phyloP scores from a whole-genome alignment of 2,329 filamentous ascomycete genomes.

The Colletotrichum truncatum region DNA sequence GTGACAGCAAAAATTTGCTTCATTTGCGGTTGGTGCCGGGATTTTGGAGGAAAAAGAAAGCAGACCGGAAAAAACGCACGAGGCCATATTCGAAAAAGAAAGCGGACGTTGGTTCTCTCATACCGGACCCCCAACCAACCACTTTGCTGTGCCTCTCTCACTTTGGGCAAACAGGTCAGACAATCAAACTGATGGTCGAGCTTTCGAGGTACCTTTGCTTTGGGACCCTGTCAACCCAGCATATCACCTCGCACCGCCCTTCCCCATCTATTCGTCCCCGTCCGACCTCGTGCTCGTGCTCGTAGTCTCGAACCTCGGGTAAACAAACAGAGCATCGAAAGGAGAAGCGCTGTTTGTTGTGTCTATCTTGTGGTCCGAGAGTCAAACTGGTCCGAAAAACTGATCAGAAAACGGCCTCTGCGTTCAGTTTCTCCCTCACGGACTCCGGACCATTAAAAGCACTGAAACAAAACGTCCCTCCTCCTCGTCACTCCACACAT shows the following conservation, averaged over 20 bases:
- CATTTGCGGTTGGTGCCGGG: neutral
- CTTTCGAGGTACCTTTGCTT: neutral
- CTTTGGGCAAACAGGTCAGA: neutral
- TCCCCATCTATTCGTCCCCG: neutral
- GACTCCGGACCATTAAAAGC: conserved; percentile 3
- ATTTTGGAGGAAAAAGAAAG: conserved; percentile 1
- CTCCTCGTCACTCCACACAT: too few species aligned
- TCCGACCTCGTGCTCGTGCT: neutral
- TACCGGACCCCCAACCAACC: neutral
- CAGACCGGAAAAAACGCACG: neutral
- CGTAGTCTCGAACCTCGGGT: neutral
- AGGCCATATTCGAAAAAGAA: neutral
- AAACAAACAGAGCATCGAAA: neutral
- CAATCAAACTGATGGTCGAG: neutral
- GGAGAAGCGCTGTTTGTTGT: neutral
- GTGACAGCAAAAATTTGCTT: conserved; percentile 1
- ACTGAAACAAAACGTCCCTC: conserved; percentile 25
- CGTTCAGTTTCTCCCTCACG: conserved; percentile 1
- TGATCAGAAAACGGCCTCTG: neutral
- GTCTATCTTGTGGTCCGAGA: too few species aligned
- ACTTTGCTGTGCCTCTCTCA: neutral
- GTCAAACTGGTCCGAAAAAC: neutral
- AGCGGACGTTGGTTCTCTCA: neutral
- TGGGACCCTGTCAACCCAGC: neutral
- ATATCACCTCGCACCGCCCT: neutral